Conservation (phyloP, 2,329 filamentous ascomycete genomes). For the Bertia moriformis region DNA sequence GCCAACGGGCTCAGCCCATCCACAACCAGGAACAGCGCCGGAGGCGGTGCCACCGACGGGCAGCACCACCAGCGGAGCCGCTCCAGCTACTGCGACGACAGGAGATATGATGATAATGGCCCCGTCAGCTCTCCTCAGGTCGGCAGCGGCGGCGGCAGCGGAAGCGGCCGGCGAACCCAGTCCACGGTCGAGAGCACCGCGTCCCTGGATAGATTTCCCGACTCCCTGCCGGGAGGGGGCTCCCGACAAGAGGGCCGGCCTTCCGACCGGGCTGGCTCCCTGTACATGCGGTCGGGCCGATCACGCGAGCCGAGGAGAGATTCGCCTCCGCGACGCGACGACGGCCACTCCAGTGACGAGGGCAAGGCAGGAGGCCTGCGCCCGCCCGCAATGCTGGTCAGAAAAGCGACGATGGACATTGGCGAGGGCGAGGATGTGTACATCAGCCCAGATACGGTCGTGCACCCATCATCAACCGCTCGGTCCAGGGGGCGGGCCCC, state of each 20-base stretch:
- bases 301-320: slow-evolving; percentile 11
- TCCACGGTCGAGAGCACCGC: background rate
- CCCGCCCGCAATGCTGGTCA: slow-evolving; percentile 13
- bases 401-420: slow-evolving; percentile 6
- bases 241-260: background rate
- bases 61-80: no score
- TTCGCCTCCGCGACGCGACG: slow-evolving; percentile 13
- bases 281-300: slow-evolving; percentile 7
- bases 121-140: background rate
- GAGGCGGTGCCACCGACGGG: no score
- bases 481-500: no score
- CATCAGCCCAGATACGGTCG: background rate
- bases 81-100: background rate
- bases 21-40: no score
- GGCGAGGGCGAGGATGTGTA: background rate
- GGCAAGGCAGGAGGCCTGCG: slow-evolving; percentile 12
- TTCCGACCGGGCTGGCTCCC: slow-evolving; percentile 6
- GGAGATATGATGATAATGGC: background rate
- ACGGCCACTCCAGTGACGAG: slow-evolving; percentile 25
- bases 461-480: background rate
- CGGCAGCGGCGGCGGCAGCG: no score
- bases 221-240: background rate
- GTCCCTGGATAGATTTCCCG: background rate
- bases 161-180: background rate
- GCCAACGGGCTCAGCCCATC: no score